These are phyloP conservation scores for Ceratopteris richardii DNA, from an alignment of 75 land plant species.

Conservation along the genomic window DNA sequence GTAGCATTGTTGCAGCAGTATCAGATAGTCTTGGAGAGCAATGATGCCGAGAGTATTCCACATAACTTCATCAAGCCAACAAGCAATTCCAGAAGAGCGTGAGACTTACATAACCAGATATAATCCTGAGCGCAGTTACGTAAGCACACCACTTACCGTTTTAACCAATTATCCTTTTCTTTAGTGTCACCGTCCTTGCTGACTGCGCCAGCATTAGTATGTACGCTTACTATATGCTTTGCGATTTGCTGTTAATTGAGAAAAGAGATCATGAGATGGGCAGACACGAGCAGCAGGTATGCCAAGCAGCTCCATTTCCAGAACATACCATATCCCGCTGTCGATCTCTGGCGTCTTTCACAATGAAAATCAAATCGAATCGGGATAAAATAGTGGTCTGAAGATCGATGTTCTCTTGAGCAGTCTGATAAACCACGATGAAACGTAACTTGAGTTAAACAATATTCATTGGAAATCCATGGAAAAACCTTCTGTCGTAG, in stretches of 20 bases:
- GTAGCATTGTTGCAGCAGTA: slow-evolving; percentile 62
- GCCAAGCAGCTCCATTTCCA: no score
- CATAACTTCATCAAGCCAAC: slow-evolving; percentile 39
- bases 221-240: slow-evolving; percentile 85
- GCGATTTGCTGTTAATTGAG: slow-evolving; percentile 59
- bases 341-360: slow-evolving; percentile 79
- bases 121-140: not conserved
- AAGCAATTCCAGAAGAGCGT: not conserved
- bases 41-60: slow-evolving; percentile 62
- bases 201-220: slow-evolving; percentile 69
- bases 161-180: slow-evolving; percentile 91
- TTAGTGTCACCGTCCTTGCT: slow-evolving; percentile 29
- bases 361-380: slow-evolving; percentile 97
- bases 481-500: no score
- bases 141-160: slow-evolving; percentile 38
- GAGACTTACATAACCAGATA: not conserved
- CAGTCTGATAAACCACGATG: slow-evolving; percentile 54
- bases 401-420: slow-evolving; percentile 96
- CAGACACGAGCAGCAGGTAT: no score
- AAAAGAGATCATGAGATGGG: no score
- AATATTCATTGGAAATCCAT: not conserved
- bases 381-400: slow-evolving; percentile 97
- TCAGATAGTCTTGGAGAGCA: slow-evolving; percentile 81
- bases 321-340: slow-evolving; percentile 91
- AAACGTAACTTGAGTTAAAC: not conserved